Evolutionary conservation across 257 asterid genomes (phyloP).

Genomic region (Fraxinus cuspidata): DNA sequence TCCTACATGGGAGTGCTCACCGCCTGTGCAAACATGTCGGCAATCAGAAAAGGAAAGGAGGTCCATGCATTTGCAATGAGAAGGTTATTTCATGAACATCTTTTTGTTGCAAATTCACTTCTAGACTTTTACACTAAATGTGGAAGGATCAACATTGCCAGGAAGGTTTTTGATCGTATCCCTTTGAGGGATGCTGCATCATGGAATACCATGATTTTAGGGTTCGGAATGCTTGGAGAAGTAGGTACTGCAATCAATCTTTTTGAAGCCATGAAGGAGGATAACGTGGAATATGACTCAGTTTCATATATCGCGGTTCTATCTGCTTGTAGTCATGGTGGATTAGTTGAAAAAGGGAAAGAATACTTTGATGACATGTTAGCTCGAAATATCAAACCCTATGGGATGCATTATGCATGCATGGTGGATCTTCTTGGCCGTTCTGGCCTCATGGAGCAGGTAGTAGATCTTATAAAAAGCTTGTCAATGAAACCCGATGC

Average conservation of each 20-base stretch:
- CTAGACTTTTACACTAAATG: constrained; percentile 66
- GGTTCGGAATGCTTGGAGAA: constrained; percentile 76
- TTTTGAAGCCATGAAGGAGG: constrained; percentile 60
- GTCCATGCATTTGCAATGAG: constrained; percentile 64
- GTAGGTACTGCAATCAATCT: constrained; percentile 50
- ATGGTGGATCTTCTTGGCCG: constrained; percentile 88
- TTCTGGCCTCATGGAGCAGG: constrained; percentile 63
- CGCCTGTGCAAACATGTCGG: constrained; percentile 64
- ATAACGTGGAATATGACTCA: constrained; percentile 46
- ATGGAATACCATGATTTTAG: constrained; percentile 76
- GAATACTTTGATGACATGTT: constrained; percentile 54
- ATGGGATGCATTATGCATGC: constrained; percentile 77
- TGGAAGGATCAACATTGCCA: constrained; percentile 55
- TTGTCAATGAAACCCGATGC: constrained; percentile 46
- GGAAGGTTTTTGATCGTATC: constrained; percentile 51
- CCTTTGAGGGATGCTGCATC: constrained; percentile 56
- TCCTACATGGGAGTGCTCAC: constrained; percentile 72
- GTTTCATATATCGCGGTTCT: constrained; percentile 66
- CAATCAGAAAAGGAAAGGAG: constrained; percentile 69
- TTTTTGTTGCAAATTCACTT: constrained; percentile 67
- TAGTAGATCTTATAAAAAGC: constrained; percentile 45
- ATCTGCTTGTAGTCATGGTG: constrained; percentile 77
- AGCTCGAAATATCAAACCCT: constrained; percentile 50
- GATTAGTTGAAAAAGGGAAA: constrained; percentile 56
- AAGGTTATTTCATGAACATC: constrained; percentile 52